Base-by-base conservation (phyloP, 2,329 filamentous ascomycete species). In the Talaromyces funiculosus region DNA sequence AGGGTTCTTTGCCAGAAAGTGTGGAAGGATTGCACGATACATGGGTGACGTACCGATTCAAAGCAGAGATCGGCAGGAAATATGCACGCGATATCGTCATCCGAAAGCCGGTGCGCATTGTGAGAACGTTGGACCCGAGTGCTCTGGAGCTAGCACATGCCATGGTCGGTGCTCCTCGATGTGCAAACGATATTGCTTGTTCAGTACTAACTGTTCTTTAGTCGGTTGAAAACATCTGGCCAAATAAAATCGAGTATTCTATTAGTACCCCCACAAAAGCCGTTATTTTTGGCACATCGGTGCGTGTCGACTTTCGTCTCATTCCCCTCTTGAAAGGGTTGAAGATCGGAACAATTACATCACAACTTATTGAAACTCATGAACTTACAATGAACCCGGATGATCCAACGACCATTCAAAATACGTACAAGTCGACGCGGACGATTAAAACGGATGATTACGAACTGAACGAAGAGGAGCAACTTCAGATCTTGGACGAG, bases 221-320 rank as follows among this genome's bases (percentile, higher is more conserved):
- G 80, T 82, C 90, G 64, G 92, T 97, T 65, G 92, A 97, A 75
- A 97, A 97, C 71, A 89, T 96, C 64, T 99, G 94, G 94, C 90
- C 92, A 5, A 94, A 96, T 79, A 99, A 99, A 80, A 85, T 97
- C 67, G 90, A 96, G 73, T 99, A 99, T 77, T 93, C 91, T 31
- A 92, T 99, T 64, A 86, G 90, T 61, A 90, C 96, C 10, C 93
- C 94, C 0, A 92, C 91, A 69, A 97, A 97, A 78, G 94, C 94
- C 1, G 88, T 96, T 58, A 89, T 96, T 18, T 96, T 97, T 68
- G 94, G 94, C 54, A 95, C 90, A n/a, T 83, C 83, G 22, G 86
- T 97, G 53, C 86, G 87, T 1, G 82, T 96, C 62, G 87, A 96
- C 67, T 93, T 97, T 78, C 86, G 90, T 64, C 86, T 97, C 64